A percentile compares a stretch with the other conserved stretches of the same genome.
These are phyloP conservation scores for Avena eriantha DNA, from an alignment of 176 grass and related monocot species.

Conservation along the genomic window DNA sequence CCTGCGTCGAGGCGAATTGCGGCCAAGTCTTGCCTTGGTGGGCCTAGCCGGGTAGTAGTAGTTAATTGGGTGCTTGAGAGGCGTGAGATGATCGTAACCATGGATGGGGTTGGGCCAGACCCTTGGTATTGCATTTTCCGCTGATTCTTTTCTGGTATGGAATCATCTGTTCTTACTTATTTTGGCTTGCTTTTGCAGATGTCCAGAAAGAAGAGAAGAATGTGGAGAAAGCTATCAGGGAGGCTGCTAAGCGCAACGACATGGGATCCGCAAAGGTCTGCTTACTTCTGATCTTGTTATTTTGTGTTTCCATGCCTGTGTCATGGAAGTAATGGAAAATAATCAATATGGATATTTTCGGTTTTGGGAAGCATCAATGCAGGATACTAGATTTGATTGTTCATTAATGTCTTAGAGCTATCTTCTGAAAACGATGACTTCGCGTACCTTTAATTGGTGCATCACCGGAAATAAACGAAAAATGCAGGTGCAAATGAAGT, in stretches of 20 bases:
- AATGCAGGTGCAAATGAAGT: neutral
- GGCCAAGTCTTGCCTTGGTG: neutral
- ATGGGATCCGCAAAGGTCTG: conserved; percentile 87
- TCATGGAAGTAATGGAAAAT: conserved; percentile 27
- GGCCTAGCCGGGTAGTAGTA: neutral
- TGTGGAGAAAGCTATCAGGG: conserved; percentile 91
- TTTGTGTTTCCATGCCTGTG: neutral
- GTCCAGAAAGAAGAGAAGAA: conserved; percentile 92
- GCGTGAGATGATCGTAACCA: neutral
- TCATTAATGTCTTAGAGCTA: neutral
- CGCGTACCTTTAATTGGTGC: conserved; percentile 3
- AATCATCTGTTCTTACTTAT: neutral
- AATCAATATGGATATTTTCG: neutral
- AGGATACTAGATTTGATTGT: neutral
- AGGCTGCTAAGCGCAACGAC: conserved; percentile 90
- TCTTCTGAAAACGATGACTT: conserved; percentile 11
- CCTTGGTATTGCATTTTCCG: neutral
- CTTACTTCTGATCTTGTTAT: neutral
- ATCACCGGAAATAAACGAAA: neutral
- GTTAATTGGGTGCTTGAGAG: neutral
- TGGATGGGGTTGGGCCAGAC: neutral
- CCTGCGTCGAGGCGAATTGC: neutral
- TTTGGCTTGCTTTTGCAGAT: conserved; percentile 50
- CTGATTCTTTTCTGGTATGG: neutral
- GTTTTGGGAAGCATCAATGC: neutral